These are phyloP conservation scores for Coemansia sp. DNA, from an alignment of 192 early-diverging fungal species.

Conservation along the genomic window DNA sequence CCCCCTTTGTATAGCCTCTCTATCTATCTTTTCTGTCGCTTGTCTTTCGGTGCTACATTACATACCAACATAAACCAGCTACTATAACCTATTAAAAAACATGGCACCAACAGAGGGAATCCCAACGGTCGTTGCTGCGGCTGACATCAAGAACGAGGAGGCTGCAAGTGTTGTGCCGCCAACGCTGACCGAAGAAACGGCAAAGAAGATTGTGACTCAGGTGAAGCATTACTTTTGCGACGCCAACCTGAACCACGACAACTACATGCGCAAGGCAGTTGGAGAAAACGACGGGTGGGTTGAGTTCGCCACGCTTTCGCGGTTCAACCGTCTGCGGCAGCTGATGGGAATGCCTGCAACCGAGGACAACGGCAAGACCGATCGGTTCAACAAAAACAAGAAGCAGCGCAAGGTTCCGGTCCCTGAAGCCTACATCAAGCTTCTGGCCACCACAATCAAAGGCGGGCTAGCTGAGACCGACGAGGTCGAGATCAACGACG, in stretches of 20 bases:
- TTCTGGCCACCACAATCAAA: conserved; percentile 26
- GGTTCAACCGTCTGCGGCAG: conserved; percentile 52
- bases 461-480: conserved; percentile 19
- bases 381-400: not conserved
- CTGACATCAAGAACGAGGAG: conserved; percentile 5
- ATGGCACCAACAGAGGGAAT: conserved; percentile 47
- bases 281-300: conserved; percentile 44
- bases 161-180: not conserved
- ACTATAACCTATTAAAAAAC: not conserved
- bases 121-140: conserved; percentile 26
- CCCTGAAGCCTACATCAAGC: conserved; percentile 12
- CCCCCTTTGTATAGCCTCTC: conserved; percentile 2
- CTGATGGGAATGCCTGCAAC: conserved; percentile 20
- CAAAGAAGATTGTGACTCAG: conserved; percentile 35
- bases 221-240: conserved; percentile 57
- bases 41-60: not conserved
- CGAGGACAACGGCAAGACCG: not conserved
- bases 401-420: conserved; percentile 12
- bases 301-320: conserved; percentile 21
- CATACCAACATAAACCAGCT: not conserved
- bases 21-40: too few species aligned
- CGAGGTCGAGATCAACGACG: conserved; percentile 39
- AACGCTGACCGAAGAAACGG: conserved; percentile 15
- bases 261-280: conserved; percentile 41
- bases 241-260: conserved; percentile 53